These are phyloP conservation scores for Paecilomyces fulvus DNA, from an alignment of 2,329 filamentous ascomycete genomes.

Conservation along the genomic window DNA sequence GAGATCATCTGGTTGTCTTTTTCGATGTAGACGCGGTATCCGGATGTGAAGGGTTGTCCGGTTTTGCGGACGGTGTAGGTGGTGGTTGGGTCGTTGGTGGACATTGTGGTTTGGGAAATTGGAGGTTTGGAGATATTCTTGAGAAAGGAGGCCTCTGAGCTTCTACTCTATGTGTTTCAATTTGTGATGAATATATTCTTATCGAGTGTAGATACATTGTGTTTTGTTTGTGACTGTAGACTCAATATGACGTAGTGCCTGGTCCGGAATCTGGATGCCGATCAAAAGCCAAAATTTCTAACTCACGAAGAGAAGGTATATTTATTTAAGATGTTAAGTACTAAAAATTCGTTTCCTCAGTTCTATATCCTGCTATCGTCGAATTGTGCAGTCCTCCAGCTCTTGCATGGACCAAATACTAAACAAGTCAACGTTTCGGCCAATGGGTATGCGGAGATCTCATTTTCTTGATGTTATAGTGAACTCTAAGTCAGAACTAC, in stretches of 20 bases:
- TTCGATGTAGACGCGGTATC: slow-evolving; percentile 87
- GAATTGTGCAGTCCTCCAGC: too few relatives aligned
- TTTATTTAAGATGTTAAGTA: too few relatives aligned
- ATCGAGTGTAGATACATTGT: not conserved
- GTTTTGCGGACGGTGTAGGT: slow-evolving; percentile 63
- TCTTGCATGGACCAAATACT: too few relatives aligned
- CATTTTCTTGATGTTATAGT: not conserved
- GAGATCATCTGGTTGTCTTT: slow-evolving; percentile 78
- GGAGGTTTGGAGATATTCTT: not conserved
- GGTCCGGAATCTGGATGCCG: not conserved
- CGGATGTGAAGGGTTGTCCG: slow-evolving; percentile 70
- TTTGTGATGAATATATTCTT: not conserved
- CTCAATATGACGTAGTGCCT: not conserved
- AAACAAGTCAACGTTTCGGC: too few relatives aligned
- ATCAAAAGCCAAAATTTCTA: not conserved
- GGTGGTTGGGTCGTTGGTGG: slow-evolving; percentile 11
- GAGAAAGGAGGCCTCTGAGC: too few relatives aligned
- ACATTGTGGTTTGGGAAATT: slow-evolving; percentile 4
- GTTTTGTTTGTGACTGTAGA: too few relatives aligned
- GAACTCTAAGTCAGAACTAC: not conserved
- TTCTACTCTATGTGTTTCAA: too few relatives aligned
- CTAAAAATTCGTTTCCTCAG: too few relatives aligned
- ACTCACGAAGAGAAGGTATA: too few relatives aligned
- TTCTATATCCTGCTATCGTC: too few relatives aligned
- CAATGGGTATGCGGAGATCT: too few relatives aligned